Evolutionary conservation across 2,329 filamentous ascomycete genomes (phyloP), one percentile per base, ranked within the genome.

Genomic region (Setomelanomma holmii): DNA sequence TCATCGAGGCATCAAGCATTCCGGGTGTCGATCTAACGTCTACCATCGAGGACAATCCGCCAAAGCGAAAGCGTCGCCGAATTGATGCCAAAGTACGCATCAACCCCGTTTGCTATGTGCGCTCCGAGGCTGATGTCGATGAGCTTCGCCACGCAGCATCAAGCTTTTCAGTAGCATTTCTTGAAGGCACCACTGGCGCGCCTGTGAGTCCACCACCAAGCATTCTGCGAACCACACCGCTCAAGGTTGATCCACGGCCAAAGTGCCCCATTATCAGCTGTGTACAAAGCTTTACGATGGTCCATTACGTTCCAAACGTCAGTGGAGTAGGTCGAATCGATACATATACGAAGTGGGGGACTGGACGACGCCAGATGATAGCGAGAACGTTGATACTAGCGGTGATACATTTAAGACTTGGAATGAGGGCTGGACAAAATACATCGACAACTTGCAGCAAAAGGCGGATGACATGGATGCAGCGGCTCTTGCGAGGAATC

Each of bases 91-190:
- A 21, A 6, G 51, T 59, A 16, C 20, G 34, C 16, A 54, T 48
- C 22, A 24, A 54, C 19, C 12, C 33, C 7, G 3, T 46, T 1
- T 47, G 53, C 20, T 49, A 40, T 21, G 30, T 56, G 12, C 41
- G 51, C 10, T 35, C 35, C 5, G 51, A 55, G 4, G 42, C 42
- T 4, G 54, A 60, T 24, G 22, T 60, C 20, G 54, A 60, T 12
- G n/a, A 30, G 14, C 27, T 30, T 3, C 27, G 27, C 10, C 14
- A 30, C 27, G 5, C 27, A 30, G 14, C 2, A 3, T 14, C 10
- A 30, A 8, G 14, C 10, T 14, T 30, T 3, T 14, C 27, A 30
- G 27, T 14, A 30, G 14, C 5, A 8, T 8, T 8, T 30, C 27
- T 14, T 14, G 27, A 30, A 30, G 27, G 14, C 14, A 8, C 27